Evolutionary conservation across 371 early-diverging fungal genomes (phyloP), one percentile per base, ranked within the genome.

Genomic region (Dinochytrium kinnereticum): DNA sequence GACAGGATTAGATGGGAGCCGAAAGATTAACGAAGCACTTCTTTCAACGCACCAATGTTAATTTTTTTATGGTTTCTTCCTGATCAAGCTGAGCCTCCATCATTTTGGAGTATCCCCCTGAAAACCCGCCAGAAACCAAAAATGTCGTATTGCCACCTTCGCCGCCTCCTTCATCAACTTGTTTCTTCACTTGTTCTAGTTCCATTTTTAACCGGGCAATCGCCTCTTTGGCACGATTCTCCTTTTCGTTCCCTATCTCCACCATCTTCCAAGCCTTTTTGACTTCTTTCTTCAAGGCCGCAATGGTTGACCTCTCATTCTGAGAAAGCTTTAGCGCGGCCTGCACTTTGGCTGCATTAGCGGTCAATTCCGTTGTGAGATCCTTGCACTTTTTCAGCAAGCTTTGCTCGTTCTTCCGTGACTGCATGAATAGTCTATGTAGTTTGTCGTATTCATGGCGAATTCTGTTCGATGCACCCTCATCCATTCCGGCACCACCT

Each of bases 241-340:
- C 85, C 72, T 82, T 80, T 40, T 81, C 84, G 28, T 59, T 64
- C 17, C 68, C 73, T 0, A 64, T 71, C 73, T 86, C 87, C 33
- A 86, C 84, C 77, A 81, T 75, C 64, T 84, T 84, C 87, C 87
- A 86, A 0, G 85, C 84, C 69, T 83, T 83, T 59, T 80, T 78
- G 26, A 86, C 78, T 69, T 86, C 87, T 61, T 86, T 85, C 51
- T 81, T 80, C 74, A 86, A 68, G 1, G 76, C 36, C 0, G 75
- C 71, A 61, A 86, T 83, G 31, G 76, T 76, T 39, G 61, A 68
- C 15, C 84, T 76, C 59, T 86, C 86, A 28, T 76, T 76, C 64
- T 86, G 86, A 30, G 71, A 72, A n/a, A 81, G 71, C 68, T 83
- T 82, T 17, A 86, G 64, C 1, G 83, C 83, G 3, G 78, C 82